Conservation (phyloP, 1,284 basidiomycete genomes). For the Salmacisia buchloeana region DNA sequence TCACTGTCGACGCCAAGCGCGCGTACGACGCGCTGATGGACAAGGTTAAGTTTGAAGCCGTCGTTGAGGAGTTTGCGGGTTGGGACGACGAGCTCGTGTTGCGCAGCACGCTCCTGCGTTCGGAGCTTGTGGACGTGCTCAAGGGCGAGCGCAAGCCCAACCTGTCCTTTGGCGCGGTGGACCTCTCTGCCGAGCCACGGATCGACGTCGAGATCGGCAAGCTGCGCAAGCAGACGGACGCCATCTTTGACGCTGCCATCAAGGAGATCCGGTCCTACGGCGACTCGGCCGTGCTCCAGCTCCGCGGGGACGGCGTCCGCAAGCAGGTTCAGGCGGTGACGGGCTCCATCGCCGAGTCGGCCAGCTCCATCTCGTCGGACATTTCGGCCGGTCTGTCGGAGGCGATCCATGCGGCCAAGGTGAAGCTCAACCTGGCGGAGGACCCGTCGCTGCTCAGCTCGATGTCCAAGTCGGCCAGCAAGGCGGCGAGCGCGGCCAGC, state of each 20-base stretch:
- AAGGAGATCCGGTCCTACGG: constrained; percentile 27
- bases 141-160: constrained; percentile 20
- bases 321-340: constrained; percentile 24
- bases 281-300: constrained; percentile 20
- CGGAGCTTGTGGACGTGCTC: constrained; percentile 28
- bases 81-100: constrained; percentile 40
- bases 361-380: constrained; percentile 25
- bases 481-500: neutral
- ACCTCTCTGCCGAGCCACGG: constrained; percentile 14
- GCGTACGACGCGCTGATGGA: constrained; percentile 36
- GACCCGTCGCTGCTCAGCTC: constrained; percentile 5
- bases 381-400: constrained; percentile 28
- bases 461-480: neutral
- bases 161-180: constrained; percentile 16
- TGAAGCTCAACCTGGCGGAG: constrained; percentile 24
- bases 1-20: constrained; percentile 23
- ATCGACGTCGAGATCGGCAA: constrained; percentile 23
- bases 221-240: constrained; percentile 27
- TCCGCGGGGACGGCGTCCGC: constrained; percentile 26
- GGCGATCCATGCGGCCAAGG: constrained; percentile 22
- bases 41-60: constrained; percentile 35
- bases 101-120: constrained; percentile 22
- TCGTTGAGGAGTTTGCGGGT: constrained; percentile 39
- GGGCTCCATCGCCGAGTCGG: constrained; percentile 27
- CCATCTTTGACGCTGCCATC: constrained; percentile 28